Evolutionary conservation across 257 asterid species (phyloP), one percentile per base, ranked within the genome.

Genomic region (Avicennia marina): DNA sequence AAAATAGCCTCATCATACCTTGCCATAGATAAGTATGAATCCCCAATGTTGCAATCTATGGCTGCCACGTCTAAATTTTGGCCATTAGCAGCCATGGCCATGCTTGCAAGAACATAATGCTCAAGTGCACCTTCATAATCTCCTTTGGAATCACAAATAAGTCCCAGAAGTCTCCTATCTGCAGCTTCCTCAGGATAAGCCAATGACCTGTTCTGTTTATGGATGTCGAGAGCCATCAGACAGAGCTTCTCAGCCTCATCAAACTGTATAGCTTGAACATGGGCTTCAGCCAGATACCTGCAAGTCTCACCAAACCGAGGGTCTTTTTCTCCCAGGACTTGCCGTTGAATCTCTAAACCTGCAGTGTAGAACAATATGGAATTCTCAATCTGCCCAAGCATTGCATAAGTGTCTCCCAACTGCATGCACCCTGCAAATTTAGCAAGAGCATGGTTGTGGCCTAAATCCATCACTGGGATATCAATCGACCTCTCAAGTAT

Each of bases 391-490:
- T 86, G 86, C 2, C 97, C 95, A 2, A 78, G 69, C 94, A 84
- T 82, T 2, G 97, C 96, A 60, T 89, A 79, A 1, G 95, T 93
- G 54, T 93, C 99, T 2, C 99, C 99, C 25, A 93, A 63, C 67
- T 93, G 99, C 99, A 93, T 93, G 71, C 91, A 82, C 40, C 99
- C 99, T 0, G 96, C 83, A 51, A 93, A 93, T 64, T 93, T 93
- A 0, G 99, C 99, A 11, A 89, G 84, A n/a, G 95, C 90, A 15
- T 93, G 99, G 32, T 74, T 75, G 50, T 80, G 85, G 63, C 91
- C 96, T 60, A 80, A 71, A 65, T 86, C 95, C 79, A 84, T 81
- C 22, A 42, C 67, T 1, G 97, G 95, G 25, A 93, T 62, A n/a
- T 86, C 91, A 24, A 89, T 88, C 1, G 99, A 89, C 46, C 61